phyloP scores from a whole-genome alignment of 2,329 filamentous ascomycete species.

The Colletotrichum sansevieriae region DNA sequence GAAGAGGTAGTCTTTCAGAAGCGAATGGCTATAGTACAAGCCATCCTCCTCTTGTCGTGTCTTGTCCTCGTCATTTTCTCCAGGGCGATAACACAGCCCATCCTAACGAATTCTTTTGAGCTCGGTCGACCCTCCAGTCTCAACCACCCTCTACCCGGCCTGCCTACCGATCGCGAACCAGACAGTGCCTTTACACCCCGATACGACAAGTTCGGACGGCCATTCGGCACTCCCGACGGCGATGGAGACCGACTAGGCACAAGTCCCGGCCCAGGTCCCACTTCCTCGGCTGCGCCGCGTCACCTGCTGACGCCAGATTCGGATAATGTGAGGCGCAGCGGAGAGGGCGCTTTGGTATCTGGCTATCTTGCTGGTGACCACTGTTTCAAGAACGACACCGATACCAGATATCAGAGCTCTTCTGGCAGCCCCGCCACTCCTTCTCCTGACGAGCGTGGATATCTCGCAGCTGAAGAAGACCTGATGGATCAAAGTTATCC shows the following conservation, averaged over 20 bases:
- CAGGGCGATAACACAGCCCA: constrained; percentile 36
- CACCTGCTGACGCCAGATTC: constrained; percentile 25
- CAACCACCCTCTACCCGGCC: constrained; percentile 16
- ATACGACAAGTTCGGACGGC: constrained; percentile 27
- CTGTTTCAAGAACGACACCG: constrained; percentile 1
- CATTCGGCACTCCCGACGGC: background rate
- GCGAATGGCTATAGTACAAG: constrained; percentile 93
- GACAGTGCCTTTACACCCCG: background rate
- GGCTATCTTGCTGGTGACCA: background rate
- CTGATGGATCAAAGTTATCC: background rate
- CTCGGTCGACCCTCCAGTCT: constrained; percentile 9
- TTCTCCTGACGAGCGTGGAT: background rate
- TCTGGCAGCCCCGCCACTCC: background rate
- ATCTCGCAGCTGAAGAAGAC: background rate
- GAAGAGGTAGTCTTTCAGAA: constrained; percentile 92
- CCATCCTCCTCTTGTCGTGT: constrained; percentile 86
- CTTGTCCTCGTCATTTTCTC: constrained; percentile 89
- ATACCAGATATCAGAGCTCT: constrained; percentile 1
- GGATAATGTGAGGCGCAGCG: background rate
- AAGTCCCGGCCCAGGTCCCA: background rate
- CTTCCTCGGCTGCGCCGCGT: background rate
- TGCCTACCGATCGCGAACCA: constrained; percentile 1
- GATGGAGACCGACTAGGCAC: background rate
- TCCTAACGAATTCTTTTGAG: constrained; percentile 30
- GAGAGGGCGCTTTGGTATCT: background rate